Percentiles rank a stretch among this genome's conserved stretches.
Conservation (phyloP, 768 basidiomycete genomes). For the Gloeopeniophorella convolvens region DNA sequence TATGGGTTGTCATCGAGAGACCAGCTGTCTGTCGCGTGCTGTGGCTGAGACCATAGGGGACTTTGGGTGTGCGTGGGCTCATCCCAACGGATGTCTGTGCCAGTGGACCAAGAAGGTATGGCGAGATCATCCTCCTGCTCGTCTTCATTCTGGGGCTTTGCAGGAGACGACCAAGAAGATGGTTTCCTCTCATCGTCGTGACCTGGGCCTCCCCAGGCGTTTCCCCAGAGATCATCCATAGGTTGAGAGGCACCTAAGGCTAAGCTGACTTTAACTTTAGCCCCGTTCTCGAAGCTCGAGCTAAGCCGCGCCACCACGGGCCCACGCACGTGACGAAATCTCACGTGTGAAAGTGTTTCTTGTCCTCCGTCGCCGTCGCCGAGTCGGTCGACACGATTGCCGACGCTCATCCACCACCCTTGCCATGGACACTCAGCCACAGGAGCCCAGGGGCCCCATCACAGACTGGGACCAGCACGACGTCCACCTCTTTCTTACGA, state of each 20-base stretch:
- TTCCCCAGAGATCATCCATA: conserved; percentile 78
- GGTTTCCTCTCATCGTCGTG: neutral
- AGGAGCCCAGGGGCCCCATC: conserved; percentile 28
- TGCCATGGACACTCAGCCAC: conserved; percentile 28
- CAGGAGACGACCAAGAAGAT: conserved; percentile 5
- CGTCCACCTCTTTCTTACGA: conserved; percentile 73
- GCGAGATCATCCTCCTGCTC: conserved; percentile 51
- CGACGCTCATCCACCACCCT: conserved; percentile 2
- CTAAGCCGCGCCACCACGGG: no score
- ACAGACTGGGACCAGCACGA: conserved; percentile 69
- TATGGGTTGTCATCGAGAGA: conserved; percentile 34
- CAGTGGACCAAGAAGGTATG: conserved; percentile 51
- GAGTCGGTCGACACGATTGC: conserved; percentile 4
- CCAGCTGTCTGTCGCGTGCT: conserved; percentile 24
- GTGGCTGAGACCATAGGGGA: conserved; percentile 37
- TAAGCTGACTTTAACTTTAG: no score
- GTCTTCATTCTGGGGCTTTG: conserved; percentile 20
- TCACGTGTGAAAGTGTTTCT: conserved; percentile 4
- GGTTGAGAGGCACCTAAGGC: no score
- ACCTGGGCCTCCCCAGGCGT: conserved; percentile 53
- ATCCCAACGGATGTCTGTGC: conserved; percentile 39
- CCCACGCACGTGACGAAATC: no score
- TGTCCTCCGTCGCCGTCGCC: neutral
- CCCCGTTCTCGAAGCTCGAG: no score
- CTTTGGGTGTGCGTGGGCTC: conserved; percentile 36